Base-by-base conservation (phyloP, 352 stramenopile genomes). In the Plasmopara muralis region DNA sequence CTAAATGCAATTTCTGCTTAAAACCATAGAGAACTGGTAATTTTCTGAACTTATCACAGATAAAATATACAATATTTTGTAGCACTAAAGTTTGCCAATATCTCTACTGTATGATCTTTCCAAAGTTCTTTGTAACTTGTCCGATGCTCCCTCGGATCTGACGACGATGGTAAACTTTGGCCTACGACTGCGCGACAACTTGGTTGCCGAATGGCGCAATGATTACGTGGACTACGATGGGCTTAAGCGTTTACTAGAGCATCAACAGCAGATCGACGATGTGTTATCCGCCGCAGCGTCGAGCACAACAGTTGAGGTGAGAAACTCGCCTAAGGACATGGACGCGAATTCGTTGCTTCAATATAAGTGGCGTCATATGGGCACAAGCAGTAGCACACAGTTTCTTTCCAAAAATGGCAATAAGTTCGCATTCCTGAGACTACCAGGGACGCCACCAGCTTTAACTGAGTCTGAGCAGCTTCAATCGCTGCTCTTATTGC, bases 161-260 rank as follows among this genome's bases (percentile, higher is more conserved):
- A 40, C 41, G 9, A 37, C 39, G 15, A 92, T 92, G 81, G 81
- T 91, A 62, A 66, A 87, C 58, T 92, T 92, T 57, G 73, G 77
- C 49, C 57, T 79, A 55, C 76, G 81, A 28, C 58, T 92, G 54
- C 81, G 77, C 38, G 78, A 88, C 50, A 97, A 97, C 60, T 75
- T 68, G 28, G 89, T 89, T 55, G 72, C 78, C 9, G 85, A 96
- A 68, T 97, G 89, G 89, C 65, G 73, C 30, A 57, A 83, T 45
- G 74, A 95, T 38, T 96, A 97, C 64, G 28, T 96, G 13, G 86
- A 96, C 72, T 97, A 96, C 64, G 78, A 87, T 43, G 68, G 66
- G 9, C 70, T 97, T 10, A 97, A 97, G 68, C 77, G 67, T 34
- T 55, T 88, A 48, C 74, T 96, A 34, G 83, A 87, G 59, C 68